Conservation (phyloP, 768 basidiomycete species). For the Steccherinum ochraceum region DNA sequence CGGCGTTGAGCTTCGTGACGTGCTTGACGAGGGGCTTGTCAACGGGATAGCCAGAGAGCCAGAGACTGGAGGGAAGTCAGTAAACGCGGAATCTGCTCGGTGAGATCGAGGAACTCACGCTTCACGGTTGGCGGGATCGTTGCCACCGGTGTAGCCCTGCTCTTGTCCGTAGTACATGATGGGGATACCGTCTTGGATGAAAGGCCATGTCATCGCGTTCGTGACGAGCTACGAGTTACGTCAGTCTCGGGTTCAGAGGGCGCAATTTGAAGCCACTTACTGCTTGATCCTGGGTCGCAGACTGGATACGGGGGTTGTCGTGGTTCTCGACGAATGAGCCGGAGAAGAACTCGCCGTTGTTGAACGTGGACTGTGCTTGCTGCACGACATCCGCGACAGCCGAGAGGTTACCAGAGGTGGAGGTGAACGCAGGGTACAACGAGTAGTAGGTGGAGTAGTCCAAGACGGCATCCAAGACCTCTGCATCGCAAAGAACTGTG, state of each 20-base stretch:
- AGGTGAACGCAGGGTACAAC: conserved; percentile 34
- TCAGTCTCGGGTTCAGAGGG: not conserved
- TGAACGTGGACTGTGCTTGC: conserved; percentile 30
- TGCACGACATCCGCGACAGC: conserved; percentile 22
- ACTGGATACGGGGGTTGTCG: conserved; percentile 44
- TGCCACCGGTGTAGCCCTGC: conserved; percentile 40
- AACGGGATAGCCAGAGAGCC: conserved; percentile 50
- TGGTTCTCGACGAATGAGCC: conserved; percentile 52
- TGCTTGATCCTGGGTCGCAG: conserved; percentile 34
- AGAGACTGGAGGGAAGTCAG: conserved; percentile 35
- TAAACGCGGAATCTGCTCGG: not conserved
- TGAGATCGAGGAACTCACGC: conserved; percentile 26
- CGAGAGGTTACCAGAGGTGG: conserved; percentile 27
- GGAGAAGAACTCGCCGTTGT: conserved; percentile 32
- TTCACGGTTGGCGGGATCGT: conserved; percentile 44
- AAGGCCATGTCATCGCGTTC: conserved; percentile 46
- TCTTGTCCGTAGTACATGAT: conserved; percentile 50
- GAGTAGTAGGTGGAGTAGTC: conserved; percentile 46
- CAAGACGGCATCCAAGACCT: conserved; percentile 37
- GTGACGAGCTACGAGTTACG: conserved; percentile 28
- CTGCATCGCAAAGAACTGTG: conserved; percentile 15
- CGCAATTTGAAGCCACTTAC: conserved; percentile 22
- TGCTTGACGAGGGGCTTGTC: conserved; percentile 43
- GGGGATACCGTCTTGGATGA: conserved; percentile 45
- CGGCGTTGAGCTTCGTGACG: conserved; percentile 43